Base-by-base conservation (phyloP, 2,329 filamentous ascomycete species). In the Colletotrichum tabaci region DNA sequence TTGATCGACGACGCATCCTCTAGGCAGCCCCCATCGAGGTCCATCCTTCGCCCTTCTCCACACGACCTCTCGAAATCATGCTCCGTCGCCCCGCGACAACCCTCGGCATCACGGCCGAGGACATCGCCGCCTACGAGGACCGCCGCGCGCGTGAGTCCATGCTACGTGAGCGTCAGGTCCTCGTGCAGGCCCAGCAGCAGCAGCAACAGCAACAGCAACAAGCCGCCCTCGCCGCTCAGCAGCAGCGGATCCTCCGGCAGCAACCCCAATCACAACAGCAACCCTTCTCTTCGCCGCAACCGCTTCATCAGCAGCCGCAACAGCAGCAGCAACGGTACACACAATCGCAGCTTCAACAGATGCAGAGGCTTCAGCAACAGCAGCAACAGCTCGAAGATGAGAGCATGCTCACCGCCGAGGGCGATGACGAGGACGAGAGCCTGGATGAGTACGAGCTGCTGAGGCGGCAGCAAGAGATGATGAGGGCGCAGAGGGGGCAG, bases 71-170 rank as follows among this genome's bases (percentile, higher is more conserved):
- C 30, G 52, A 5, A 23, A 81, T 46, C 9, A 91, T 93, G 90
- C 89, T 93, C 75, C 90, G 91, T 76, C 89, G 92, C 56, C 87
- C 89, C 18, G 87, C 92, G 13, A 94, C 92, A 57, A 88, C 88
- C 16, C 89, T 94, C 73, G 85, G 87, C 66, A 87, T 94, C 74
- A 94, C 92, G 2, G 85, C 89, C 58, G 90, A 93, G 77, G 92
- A 94, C 80, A 86, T 94, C 49, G 90, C 91, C 49, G 85, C 88
- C 65, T 94, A 93, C 82, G 92, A 94, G 77, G 90, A 92, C 79
- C 86, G 87, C 38, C 87, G 90, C 72, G 84, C 83, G 30, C 81
- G 81, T 64, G 81, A 85, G 72, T 82, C 82, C 42, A 65, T 72
- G 46, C 66, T 72, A 60, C 70, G 70, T 55, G 70, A 72, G 44